Base-by-base conservation (phyloP, 2,329 filamentous ascomycete species). In the Colletotrichum coccodes region DNA sequence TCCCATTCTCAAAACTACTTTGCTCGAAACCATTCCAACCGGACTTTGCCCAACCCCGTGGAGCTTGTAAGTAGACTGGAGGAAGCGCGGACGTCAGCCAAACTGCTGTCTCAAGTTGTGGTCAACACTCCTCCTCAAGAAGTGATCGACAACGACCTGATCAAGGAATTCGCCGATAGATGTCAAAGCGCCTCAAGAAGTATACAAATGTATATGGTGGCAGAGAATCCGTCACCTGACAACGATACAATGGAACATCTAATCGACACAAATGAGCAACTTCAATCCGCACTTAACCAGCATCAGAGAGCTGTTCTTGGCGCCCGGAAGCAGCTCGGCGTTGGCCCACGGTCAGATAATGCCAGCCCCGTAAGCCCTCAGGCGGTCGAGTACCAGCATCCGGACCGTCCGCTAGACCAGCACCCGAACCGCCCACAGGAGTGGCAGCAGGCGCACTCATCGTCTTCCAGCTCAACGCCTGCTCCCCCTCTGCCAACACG, bases 171-270 rank as follows among this genome's bases (percentile, higher is more conserved):
- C 77, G 90, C 91, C 54, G 92, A 96, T 73, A 91, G 96, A 28
- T 98, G 95, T 77, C 90, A 91, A 71, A 88, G 90, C 63, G 95
- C 95, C 5, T 91, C 93, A 60, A 88, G 91, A 61, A 94, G 92
- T 76, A 90, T 98, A 73, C 94, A 98, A 76, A 86, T 86, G 36
- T 98, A 97, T 81, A 97, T 98, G 85, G 86, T 90, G 47, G 89
- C 91, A 53, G 90, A 92, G 64, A 88, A 94, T 76, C 95, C 95
- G 0, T 78, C 89, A 1, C 95, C 95, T 0, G 96, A 98, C 79
- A 95, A 97, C 75, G 92, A 97, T 73, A 98, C 95, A 1, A 94
- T 98, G 88, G 90, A 96, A 77, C 95, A 90, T 16, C 84, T 99
- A 70, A 97, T 99, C 75, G 94, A 98, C 79, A 96, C 94, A 16